Base-by-base conservation (phyloP, 345 rosid species). In the Stellera chamaejasme region DNA sequence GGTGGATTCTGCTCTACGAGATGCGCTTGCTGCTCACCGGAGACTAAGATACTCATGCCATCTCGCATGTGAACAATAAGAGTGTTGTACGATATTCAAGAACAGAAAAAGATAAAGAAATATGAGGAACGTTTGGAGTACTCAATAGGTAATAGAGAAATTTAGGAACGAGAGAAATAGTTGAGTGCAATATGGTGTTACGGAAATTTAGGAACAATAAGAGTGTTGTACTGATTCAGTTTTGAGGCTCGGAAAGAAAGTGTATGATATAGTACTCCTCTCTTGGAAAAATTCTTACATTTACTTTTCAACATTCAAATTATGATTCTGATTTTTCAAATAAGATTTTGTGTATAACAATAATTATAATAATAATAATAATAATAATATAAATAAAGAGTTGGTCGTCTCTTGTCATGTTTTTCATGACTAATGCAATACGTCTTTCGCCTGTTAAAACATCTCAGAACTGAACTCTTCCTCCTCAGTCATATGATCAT, bases 31-130 rank as follows among this genome's bases (percentile, higher is more conserved):
- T 45, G 75, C 74, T 5, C 86, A 84, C 66, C 69, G 79, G 54
- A 78, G 73, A 66, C 75, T 82, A 67, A 86, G 84, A 75, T 93
- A 82, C 66, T 66, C 72, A 43, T 89, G 96, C 61, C 99, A 93
- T 78, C 84, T 87, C 65, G 90, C 96, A 13, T 54, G 69, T 73
- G 68, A 69, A 64, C 61, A 59, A 14, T 76, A 76, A 19, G 72
- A 28, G n/a, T 16, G 58, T 45, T n/a, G 16, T 52, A 39, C 55
- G 48, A 45, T 25, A 47, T 9, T 10, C 23, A 58, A 14, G 25
- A 6, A 51, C 45, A 36, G 5, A 27, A 14, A 19, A 14, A 26
- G 19, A 14, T 41, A 7, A 36, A 25, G 43, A n/a, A 10, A 5
- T 10, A 48, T 5, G 52, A 15, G 3, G 2, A 26, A 27, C 4